These are phyloP conservation scores for Picochlorum sp. DNA, from an alignment of 139 green algal species.

Conservation along the genomic window DNA sequence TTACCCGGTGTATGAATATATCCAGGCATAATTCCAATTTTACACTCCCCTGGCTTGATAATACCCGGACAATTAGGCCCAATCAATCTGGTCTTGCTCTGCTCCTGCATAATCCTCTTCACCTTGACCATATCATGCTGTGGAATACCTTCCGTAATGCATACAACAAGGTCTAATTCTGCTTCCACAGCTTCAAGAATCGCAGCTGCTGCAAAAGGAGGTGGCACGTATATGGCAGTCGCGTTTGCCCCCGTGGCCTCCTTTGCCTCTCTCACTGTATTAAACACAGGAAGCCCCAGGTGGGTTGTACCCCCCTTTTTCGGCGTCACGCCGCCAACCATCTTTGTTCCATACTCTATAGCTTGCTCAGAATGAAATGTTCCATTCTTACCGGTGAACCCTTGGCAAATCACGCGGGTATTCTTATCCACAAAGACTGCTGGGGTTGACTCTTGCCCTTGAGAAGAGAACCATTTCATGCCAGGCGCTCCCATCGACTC, in stretches of 20 bases:
- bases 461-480: constrained; percentile 1
- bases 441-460: constrained; percentile 36
- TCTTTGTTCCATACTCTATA: constrained; percentile 95
- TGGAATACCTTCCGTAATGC: constrained; percentile 98
- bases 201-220: constrained; percentile 85
- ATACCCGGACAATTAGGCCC: constrained; percentile 97
- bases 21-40: constrained; percentile 98
- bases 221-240: constrained; percentile 92
- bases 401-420: constrained; percentile 91
- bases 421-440: constrained; percentile 96
- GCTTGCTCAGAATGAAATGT: constrained; percentile 97
- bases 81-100: constrained; percentile 88
- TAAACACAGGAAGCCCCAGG: constrained; percentile 94
- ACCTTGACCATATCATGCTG: constrained; percentile 50
- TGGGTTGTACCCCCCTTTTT: constrained; percentile 93
- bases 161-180: constrained; percentile 94
- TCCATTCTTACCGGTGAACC: constrained; percentile 96
- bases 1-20: constrained; percentile 95
- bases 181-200: constrained; percentile 91
- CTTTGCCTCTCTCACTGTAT: constrained; percentile 82
- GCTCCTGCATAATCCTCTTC: constrained; percentile 83
- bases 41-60: constrained; percentile 98
- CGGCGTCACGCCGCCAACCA: constrained; percentile 95
- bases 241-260: constrained; percentile 66
- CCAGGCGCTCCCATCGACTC: neutral